Conservation (phyloP, 1,284 basidiomycete genomes). For the Ustilago vetiveriae region DNA sequence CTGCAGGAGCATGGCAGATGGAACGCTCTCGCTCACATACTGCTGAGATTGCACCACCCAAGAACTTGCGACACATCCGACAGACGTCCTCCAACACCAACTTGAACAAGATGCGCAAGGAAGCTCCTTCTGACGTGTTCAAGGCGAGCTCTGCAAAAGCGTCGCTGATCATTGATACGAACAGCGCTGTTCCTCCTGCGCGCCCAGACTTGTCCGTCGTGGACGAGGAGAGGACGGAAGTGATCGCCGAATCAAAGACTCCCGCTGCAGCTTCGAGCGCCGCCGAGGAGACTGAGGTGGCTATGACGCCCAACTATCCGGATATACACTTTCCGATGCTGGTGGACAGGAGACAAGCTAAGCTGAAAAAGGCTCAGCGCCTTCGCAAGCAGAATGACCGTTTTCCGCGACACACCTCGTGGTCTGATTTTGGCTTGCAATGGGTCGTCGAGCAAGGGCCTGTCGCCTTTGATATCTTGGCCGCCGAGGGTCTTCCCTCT, state of each 20-base stretch:
- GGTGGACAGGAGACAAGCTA: conserved; percentile 20
- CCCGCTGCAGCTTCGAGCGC: no score
- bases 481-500: conserved; percentile 20
- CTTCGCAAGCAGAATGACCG: conserved; percentile 33
- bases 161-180: neutral
- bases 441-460: conserved; percentile 30
- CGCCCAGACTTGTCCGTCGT: neutral
- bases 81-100: conserved; percentile 25
- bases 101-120: conserved; percentile 14
- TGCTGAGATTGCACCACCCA: conserved; percentile 22
- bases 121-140: conserved; percentile 19
- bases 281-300: neutral
- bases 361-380: conserved; percentile 33
- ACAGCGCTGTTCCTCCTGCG: neutral
- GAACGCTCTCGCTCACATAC: conserved; percentile 20
- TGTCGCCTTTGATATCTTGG: conserved; percentile 26
- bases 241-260: conserved; percentile 1
- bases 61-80: conserved; percentile 38
- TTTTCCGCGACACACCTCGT: conserved; percentile 36
- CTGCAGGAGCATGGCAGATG: neutral
- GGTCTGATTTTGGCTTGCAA: conserved; percentile 29
- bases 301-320: neutral
- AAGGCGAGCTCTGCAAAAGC: neutral
- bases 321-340: neutral
- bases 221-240: conserved; percentile 10